Conservation (phyloP, 116 monocot species). For the Cymodocea nodosa region DNA sequence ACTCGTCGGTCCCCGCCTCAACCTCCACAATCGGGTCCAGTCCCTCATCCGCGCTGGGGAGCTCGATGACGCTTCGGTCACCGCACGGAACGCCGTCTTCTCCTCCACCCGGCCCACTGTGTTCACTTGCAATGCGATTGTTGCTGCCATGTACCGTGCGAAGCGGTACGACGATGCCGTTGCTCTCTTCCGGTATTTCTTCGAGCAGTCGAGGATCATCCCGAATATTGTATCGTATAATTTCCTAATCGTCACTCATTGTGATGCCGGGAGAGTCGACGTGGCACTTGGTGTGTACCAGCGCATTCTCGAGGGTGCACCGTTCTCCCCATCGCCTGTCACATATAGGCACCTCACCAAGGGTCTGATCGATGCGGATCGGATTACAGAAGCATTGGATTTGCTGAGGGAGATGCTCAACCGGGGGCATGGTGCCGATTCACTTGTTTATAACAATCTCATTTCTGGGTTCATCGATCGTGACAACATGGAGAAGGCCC, state of each 20-base stretch:
- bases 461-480: slow-evolving; percentile 72
- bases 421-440: slow-evolving; percentile 77
- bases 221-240: slow-evolving; percentile 89
- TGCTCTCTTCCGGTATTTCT: slow-evolving; percentile 58
- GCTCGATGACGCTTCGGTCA: slow-evolving; percentile 58
- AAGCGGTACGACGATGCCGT: slow-evolving; percentile 46
- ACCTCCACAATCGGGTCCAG: slow-evolving; percentile 84
- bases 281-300: slow-evolving; percentile 54
- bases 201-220: slow-evolving; percentile 48
- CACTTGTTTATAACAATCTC: slow-evolving; percentile 79
- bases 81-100: slow-evolving; percentile 67
- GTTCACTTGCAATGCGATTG: slow-evolving; percentile 86
- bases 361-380: slow-evolving; percentile 54
- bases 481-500: slow-evolving; percentile 63
- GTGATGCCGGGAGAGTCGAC: slow-evolving; percentile 56
- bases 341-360: slow-evolving; percentile 92
- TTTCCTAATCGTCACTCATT: slow-evolving; percentile 63
- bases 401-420: slow-evolving; percentile 82
- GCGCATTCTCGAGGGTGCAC: slow-evolving; percentile 56
- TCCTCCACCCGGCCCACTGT: slow-evolving; percentile 68
- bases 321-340: slow-evolving; percentile 86
- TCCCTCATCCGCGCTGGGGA: slow-evolving; percentile 66
- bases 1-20: slow-evolving; percentile 80
- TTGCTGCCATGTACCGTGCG: slow-evolving; percentile 50
- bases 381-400: slow-evolving; percentile 73